These are phyloP conservation scores for Salix exigua DNA, from an alignment of 345 rosid genomes.

Conservation along the genomic window DNA sequence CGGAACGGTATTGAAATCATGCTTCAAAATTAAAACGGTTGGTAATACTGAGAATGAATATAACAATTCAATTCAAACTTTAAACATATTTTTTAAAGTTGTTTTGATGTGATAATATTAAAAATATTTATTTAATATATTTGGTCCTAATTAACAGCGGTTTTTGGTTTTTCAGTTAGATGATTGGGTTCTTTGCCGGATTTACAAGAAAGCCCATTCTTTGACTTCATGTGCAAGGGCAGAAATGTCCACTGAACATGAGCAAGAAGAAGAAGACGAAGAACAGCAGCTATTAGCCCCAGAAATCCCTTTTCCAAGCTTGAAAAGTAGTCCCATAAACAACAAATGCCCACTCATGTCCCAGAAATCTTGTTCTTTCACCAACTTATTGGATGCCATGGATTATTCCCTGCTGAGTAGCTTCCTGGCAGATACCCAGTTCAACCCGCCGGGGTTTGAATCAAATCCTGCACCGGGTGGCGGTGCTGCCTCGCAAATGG, in stretches of 20 bases:
- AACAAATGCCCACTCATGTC: slow-evolving; percentile 38
- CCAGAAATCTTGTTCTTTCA: slow-evolving; percentile 69
- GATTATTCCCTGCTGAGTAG: slow-evolving; percentile 62
- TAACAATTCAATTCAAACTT: no score
- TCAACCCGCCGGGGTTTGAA: slow-evolving; percentile 30
- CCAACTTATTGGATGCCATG: slow-evolving; percentile 68
- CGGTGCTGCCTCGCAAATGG: slow-evolving; percentile 3
- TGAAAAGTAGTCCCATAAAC: slow-evolving; percentile 26
- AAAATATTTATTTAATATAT: no score
- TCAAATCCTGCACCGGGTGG: slow-evolving; percentile 22
- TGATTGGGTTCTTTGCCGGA: slow-evolving; percentile 99
- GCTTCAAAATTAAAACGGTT: no score
- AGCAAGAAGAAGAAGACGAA: slow-evolving; percentile 58
- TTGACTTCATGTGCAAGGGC: slow-evolving; percentile 40
- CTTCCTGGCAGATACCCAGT: slow-evolving; percentile 51
- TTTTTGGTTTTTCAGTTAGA: slow-evolving; percentile 51
- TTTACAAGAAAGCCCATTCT: slow-evolving; percentile 70
- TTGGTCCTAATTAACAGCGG: not conserved
- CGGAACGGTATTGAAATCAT: no score
- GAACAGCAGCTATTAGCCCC: slow-evolving; percentile 11
- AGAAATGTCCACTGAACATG: slow-evolving; percentile 44
- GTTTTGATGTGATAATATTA: no score
- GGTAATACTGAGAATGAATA: no score
- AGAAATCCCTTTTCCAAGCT: slow-evolving; percentile 31
- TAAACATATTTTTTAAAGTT: no score